Conservation (phyloP, 2,329 filamentous ascomycete genomes). For the Hypoxylon sp. region DNA sequence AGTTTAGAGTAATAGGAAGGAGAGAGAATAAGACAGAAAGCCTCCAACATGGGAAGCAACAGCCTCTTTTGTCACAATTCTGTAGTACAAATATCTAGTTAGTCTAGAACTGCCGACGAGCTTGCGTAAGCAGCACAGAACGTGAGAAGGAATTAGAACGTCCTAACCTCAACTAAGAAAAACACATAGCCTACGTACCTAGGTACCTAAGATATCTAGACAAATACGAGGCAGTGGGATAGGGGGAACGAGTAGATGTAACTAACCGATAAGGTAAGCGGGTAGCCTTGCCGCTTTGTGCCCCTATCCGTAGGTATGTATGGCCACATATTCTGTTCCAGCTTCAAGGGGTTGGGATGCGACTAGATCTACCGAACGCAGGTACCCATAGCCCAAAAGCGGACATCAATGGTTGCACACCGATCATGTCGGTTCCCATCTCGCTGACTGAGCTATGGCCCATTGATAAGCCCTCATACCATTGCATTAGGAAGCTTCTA, state of each 20-base stretch:
- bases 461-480: no score
- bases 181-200: background rate
- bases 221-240: background rate
- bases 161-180: no score
- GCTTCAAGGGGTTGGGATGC: background rate
- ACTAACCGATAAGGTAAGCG: background rate
- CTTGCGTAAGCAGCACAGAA: background rate
- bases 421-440: slow-evolving; percentile 13
- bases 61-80: background rate
- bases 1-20: background rate
- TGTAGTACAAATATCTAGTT: background rate
- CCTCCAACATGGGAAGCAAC: background rate
- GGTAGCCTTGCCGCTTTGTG: slow-evolving; percentile 4
- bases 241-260: background rate
- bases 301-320: no score
- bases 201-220: no score
- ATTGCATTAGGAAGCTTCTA: no score
- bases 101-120: background rate
- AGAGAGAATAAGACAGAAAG: background rate
- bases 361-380: slow-evolving; percentile 27
- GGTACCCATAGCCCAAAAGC: slow-evolving; percentile 12
- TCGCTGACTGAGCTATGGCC: background rate
- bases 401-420: slow-evolving; percentile 8
- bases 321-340: background rate
- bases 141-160: background rate